Conservation (phyloP, 2,329 filamentous ascomycete genomes). For the Allantophomopsis lycopodina region DNA sequence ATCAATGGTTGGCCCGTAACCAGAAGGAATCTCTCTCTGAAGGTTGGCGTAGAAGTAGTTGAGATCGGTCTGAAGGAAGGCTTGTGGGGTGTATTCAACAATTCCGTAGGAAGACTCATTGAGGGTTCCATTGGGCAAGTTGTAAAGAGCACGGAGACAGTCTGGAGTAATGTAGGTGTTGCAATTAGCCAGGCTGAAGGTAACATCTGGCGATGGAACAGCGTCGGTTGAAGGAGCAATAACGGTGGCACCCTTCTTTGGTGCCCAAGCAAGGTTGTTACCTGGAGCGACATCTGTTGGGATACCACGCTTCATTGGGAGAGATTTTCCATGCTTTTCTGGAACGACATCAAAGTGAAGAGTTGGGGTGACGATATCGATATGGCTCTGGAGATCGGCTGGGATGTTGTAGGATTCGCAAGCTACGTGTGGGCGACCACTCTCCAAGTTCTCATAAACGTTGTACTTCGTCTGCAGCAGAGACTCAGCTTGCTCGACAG, state of each 20-base stretch:
- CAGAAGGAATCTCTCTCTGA: conserved; percentile 24
- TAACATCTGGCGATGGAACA: not conserved
- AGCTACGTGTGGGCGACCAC: conserved; percentile 23
- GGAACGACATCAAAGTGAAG: conserved; percentile 15
- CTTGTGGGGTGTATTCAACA: conserved; percentile 35
- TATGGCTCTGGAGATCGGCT: conserved; percentile 12
- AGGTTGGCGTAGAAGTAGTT: conserved; percentile 24
- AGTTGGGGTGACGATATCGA: conserved; percentile 18
- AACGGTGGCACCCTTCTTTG: too few relatives aligned
- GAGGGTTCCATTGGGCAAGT: conserved; percentile 25
- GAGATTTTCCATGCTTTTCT: not conserved
- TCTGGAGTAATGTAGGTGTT: conserved; percentile 32
- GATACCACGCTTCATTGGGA: not conserved
- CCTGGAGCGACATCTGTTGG: not conserved
- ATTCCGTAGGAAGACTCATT: conserved; percentile 26
- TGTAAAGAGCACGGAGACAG: conserved; percentile 38
- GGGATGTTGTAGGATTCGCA: conserved; percentile 15
- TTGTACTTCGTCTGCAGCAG: conserved; percentile 37
- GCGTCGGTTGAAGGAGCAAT: too few relatives aligned
- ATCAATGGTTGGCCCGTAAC: conserved; percentile 21
- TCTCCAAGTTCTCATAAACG: conserved; percentile 34
- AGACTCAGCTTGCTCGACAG: conserved; percentile 26
- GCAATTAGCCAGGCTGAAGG: conserved; percentile 4
- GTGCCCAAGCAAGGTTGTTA: not conserved
- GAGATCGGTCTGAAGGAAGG: conserved; percentile 34